Percentiles rank a stretch among this genome's conserved stretches.
Conservation (phyloP, 2,329 filamentous ascomycete species). For the Aspergillus pseudonomiae region DNA sequence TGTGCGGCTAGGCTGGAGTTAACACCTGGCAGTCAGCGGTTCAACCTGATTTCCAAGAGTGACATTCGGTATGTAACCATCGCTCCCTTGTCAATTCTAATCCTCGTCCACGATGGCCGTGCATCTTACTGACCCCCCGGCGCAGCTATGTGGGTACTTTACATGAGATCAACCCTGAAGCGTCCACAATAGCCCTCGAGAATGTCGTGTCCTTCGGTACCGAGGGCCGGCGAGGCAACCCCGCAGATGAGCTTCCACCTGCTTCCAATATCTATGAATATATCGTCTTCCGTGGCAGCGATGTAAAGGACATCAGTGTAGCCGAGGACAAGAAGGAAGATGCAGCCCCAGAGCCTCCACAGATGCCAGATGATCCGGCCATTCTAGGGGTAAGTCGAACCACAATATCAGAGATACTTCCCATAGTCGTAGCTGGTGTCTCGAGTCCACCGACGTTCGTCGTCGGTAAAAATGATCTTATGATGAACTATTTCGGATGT, state of each 20-base stretch:
- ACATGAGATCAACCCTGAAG: conserved; percentile 97
- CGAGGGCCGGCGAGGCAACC: conserved; percentile 79
- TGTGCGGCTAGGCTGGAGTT: conserved; percentile 39
- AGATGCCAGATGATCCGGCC: conserved; percentile 90
- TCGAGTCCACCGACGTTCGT: conserved; percentile 13
- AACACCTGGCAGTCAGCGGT: conserved; percentile 70
- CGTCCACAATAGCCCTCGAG: conserved; percentile 93
- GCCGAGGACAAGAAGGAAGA: conserved; percentile 75
- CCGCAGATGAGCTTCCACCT: conserved; percentile 78
- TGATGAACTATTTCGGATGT: conserved; percentile 98
- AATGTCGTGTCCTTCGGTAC: conserved; percentile 95
- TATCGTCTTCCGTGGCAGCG: conserved; percentile 96
- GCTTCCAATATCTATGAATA: conserved; percentile 95
- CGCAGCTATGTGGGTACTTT: conserved; percentile 89
- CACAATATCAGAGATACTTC: not conserved
- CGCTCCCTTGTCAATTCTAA: not conserved
- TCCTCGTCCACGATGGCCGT: conserved; percentile 8
- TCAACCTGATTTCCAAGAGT: conserved; percentile 95
- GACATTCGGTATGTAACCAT: conserved; percentile 77
- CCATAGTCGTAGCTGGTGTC: conserved; percentile 2
- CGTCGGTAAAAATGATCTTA: conserved; percentile 31
- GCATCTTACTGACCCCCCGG: conserved; percentile 36
- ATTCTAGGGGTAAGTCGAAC: conserved; percentile 86
- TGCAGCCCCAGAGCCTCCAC: conserved; percentile 73
- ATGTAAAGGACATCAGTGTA: conserved; percentile 96